These are phyloP conservation scores for Calocybe gambosa DNA, from an alignment of 1,284 basidiomycete species.

Conservation along the genomic window DNA sequence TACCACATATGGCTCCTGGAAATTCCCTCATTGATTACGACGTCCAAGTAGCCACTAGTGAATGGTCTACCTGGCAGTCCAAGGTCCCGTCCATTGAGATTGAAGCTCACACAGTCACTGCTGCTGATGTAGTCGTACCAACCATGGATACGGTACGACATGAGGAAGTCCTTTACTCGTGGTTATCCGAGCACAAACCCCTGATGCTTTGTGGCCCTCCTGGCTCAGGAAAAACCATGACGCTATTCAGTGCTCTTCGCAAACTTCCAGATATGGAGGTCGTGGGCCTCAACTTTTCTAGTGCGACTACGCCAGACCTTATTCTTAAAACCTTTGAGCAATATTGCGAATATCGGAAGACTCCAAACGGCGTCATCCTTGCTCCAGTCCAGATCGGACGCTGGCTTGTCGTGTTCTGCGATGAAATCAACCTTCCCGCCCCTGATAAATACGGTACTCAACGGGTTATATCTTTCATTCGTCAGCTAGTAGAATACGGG, in stretches of 20 bases:
- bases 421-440: slow-evolving; percentile 98
- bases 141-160: slow-evolving; percentile 99
- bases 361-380: slow-evolving; percentile 93
- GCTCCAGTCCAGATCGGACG: slow-evolving; percentile 93
- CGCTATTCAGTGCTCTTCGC: slow-evolving; percentile 95
- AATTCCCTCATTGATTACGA: slow-evolving; percentile 94
- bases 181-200: slow-evolving; percentile 98
- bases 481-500: slow-evolving; percentile 92
- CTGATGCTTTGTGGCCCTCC: slow-evolving; percentile 98
- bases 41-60: slow-evolving; percentile 80
- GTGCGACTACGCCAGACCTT: slow-evolving; percentile 95
- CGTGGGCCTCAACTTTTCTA: slow-evolving; percentile 98
- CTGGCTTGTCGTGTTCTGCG: slow-evolving; percentile 99
- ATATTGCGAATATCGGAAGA: slow-evolving; percentile 99
- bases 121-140: slow-evolving; percentile 95
- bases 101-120: slow-evolving; percentile 92
- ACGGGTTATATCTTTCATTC: slow-evolving; percentile 96
- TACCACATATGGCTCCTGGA: slow-evolving; percentile 72
- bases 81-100: slow-evolving; percentile 95
- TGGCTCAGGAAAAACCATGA: slow-evolving; percentile 99
- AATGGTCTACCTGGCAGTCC: slow-evolving; percentile 91
- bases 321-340: slow-evolving; percentile 99
- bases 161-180: slow-evolving; percentile 97
- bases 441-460: slow-evolving; percentile 99
- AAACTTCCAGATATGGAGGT: slow-evolving; percentile 99